phyloP scores from a whole-genome alignment of 352 stramenopile genomes.

The Pythium pyrilobum region DNA sequence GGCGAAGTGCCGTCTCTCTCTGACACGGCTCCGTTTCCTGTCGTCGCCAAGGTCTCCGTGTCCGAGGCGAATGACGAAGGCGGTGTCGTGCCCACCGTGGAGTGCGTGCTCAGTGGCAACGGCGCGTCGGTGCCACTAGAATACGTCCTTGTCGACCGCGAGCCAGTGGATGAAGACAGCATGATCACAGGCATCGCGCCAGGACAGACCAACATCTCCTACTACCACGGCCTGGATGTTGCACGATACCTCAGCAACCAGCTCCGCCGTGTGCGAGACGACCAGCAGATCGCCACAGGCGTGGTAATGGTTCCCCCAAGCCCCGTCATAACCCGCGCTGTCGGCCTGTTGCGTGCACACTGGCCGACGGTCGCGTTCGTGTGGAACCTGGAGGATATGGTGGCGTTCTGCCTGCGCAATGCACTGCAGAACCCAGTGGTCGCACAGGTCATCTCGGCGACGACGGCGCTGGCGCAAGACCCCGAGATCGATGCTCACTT shows the following conservation, averaged over 20 bases:
- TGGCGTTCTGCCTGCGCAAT: constrained; percentile 41
- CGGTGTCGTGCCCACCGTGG: constrained; percentile 19
- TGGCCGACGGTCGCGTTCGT: constrained; percentile 39
- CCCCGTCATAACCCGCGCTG: constrained; percentile 28
- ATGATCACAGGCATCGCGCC: constrained; percentile 6
- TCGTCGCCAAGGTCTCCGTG: constrained; percentile 34
- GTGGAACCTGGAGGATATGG: constrained; percentile 37
- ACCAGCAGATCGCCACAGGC: constrained; percentile 30
- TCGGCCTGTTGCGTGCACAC: constrained; percentile 31
- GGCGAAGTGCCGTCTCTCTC: no score
- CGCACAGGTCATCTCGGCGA: constrained; percentile 23
- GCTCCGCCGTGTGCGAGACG: constrained; percentile 22
- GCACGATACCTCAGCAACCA: constrained; percentile 41
- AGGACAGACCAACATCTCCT: constrained; percentile 3
- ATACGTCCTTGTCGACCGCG: constrained; percentile 23
- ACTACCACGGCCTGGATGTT: constrained; percentile 50
- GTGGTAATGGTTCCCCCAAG: constrained; percentile 42
- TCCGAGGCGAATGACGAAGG: neutral
- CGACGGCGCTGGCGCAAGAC: constrained; percentile 33
- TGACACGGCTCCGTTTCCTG: constrained; percentile 21
- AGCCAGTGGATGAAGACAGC: constrained; percentile 13
- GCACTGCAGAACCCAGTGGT: constrained; percentile 34
- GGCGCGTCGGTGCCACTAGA: constrained; percentile 28
- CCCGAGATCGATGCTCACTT: constrained; percentile 14
- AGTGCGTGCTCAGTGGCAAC: constrained; percentile 35